Evolutionary conservation across 148 eudicot genomes (phyloP), one percentile per base, ranked within the genome.

Genomic region (Polygonum maritimum): DNA sequence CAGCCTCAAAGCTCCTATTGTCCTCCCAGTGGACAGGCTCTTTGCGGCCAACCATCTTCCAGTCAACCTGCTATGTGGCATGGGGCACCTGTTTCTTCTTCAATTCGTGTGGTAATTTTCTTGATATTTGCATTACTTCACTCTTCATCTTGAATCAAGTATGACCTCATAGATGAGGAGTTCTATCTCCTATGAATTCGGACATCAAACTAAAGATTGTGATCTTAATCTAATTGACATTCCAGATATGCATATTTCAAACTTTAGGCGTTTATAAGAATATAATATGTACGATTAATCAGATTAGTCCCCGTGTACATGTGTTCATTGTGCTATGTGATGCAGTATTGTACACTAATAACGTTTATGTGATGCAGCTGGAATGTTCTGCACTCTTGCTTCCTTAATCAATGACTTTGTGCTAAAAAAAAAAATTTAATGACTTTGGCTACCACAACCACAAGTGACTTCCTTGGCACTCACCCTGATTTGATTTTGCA

Each of bases 81-180:
- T 69, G 73, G 73, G 14, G 41, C 73, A 69, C 47, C n/a, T 39
- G 73, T 38, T 69, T 47, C 19, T 15, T 69, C 73, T n/a, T 4
- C 73, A 69, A 69, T 41, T 69, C 73, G 39, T 69, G 73, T 36
- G 73, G 73, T 69, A 69, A 14, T 38, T n/a, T 26, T 26, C 21
- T 15, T 26, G 14, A 60, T 60, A 1, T 60, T 22, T 60, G 15
- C 10, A 13, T 16, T n/a, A 21, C 1, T 60, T 12, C 8, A 19
- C 19, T 21, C 31, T 55, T 55, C 31, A 19, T 55, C 31, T 19
- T 55, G 62, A 55, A 19, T n/a, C 1, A 1, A n/a, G 8, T 22
- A 7, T 26, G 19, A 60, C 26, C 10, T 60, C 26, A 21, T n/a
- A n/a, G 6, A 5, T 54, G 26, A 54, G n/a, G 22, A 5, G 19